Evolutionary conservation across 345 rosid species (phyloP), one percentile per base, ranked within the genome.

Genomic region (Reutealis trisperma): DNA sequence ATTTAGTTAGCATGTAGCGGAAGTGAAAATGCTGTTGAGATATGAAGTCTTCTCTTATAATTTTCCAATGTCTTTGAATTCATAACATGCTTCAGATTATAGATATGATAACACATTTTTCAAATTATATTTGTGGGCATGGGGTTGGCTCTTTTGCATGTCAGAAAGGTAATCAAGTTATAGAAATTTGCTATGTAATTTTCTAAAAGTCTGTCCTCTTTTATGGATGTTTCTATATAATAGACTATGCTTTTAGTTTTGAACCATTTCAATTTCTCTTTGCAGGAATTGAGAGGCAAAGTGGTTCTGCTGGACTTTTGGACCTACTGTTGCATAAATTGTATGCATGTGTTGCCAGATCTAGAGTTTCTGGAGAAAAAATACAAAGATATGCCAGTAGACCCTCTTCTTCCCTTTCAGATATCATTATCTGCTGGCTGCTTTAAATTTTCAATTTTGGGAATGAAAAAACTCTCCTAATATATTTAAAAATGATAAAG

Each of bases 251-350:
- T 75, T 51, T 77, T 54, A 44, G 32, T 30, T 82, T 63, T 55
- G 30, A 71, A 70, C 22, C 61, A 30, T 64, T 66, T 72, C 47
- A 41, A 45, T 63, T 63, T 77, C 47, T 64, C 64, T 81, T 83
- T 65, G 81, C 89, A 95, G 99, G 98, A 89, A 80, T 76, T 95
- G 86, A 86, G 84, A 82, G 99, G 99, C 77, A 95, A 93, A 85
- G 96, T 93, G 79, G 99, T 93, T 67, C 77, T 95, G 72, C 90
- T 95, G 83, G 98, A 95, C 73, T 95, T 95, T 84, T 93, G 99
- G 99, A 95, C 99, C 18, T 95, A 95, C 77, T 93, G 99, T 75
- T 95, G 97, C 77, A 91, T 95, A 88, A 93, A 93, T 73, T 95
- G 99, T 69, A 92, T 95, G 92, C 99, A 95, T 52, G 96, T 93